These are phyloP conservation scores for Suhomyces pyralidae DNA, from an alignment of 805 yeast genomes.

Conservation along the genomic window DNA sequence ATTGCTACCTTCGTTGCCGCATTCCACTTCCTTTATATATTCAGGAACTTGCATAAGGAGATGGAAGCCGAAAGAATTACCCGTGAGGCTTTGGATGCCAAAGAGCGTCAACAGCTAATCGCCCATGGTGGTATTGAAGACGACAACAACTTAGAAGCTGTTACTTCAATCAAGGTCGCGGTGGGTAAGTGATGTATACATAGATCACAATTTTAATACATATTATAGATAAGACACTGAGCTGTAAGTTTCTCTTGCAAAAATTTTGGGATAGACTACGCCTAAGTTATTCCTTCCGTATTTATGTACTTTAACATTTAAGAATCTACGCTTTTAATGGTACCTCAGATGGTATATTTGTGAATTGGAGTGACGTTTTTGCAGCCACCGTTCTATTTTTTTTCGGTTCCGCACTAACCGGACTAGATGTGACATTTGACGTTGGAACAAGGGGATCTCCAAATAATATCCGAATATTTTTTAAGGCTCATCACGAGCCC, in stretches of 20 bases:
- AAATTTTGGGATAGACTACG: too few relatives aligned
- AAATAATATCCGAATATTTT: background rate
- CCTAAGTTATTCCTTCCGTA: too few relatives aligned
- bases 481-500: background rate
- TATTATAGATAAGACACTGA: background rate
- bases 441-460: background rate
- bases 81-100: conserved; percentile 19
- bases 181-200: conserved; percentile 22
- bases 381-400: background rate
- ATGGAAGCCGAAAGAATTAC: conserved; percentile 36
- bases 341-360: background rate
- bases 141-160: conserved; percentile 21
- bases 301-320: background rate
- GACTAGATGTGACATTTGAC: background rate
- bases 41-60: conserved; percentile 38
- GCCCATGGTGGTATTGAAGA: conserved; percentile 19
- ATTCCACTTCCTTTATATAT: conserved; percentile 28
- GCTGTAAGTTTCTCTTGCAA: background rate
- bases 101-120: background rate
- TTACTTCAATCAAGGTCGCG: conserved; percentile 29
- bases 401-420: background rate
- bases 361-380: background rate
- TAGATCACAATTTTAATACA: background rate
- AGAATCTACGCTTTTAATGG: background rate
- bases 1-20: conserved; percentile 37